A percentile compares a stretch with the other conserved stretches of the same genome.
Evolutionary conservation across 1,284 basidiomycete genomes (phyloP).

Genomic region (Microbotryum silenes-acaulis): DNA sequence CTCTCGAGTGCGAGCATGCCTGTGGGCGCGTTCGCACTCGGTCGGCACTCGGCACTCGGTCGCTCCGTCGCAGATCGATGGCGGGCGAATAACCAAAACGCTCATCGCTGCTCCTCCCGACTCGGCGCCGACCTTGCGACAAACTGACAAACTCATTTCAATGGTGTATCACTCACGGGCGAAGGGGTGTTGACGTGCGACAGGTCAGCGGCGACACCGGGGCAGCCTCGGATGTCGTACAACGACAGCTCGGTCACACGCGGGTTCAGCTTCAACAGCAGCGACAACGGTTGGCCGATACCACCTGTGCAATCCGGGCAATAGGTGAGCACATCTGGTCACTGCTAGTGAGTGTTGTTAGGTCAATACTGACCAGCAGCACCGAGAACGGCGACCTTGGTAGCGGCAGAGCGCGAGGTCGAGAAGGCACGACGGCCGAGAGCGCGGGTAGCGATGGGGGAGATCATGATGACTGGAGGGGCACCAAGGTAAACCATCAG

Average conservation of each 20-base stretch:
- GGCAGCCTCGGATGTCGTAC: conserved; percentile 86
- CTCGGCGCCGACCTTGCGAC: neutral
- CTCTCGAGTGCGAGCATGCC: too few relatives aligned
- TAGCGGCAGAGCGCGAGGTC: conserved; percentile 60
- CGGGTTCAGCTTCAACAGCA: conserved; percentile 79
- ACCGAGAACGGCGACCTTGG: conserved; percentile 82
- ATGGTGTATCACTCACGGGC: neutral
- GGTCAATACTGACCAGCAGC: conserved; percentile 54
- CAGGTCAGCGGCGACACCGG: conserved; percentile 86
- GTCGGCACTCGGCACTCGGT: too few relatives aligned
- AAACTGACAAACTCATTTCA: neutral
- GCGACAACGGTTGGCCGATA: conserved; percentile 83
- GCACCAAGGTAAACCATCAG: too few relatives aligned
- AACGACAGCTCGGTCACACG: conserved; percentile 46
- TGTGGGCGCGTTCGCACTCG: too few relatives aligned
- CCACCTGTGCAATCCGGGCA: conserved; percentile 47
- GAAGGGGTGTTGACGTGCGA: conserved; percentile 78
- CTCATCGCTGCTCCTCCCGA: too few relatives aligned
- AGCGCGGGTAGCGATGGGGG: too few relatives aligned
- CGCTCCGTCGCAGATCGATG: too few relatives aligned
- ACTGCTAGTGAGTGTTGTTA: neutral
- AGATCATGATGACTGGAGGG: too few relatives aligned
- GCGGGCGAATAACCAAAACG: too few relatives aligned
- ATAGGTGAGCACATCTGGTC: neutral
- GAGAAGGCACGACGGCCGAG: conserved; percentile 58